A percentile compares a stretch with the other conserved stretches of the same genome.
These are phyloP conservation scores for Oryza meyeriana DNA, from an alignment of 176 grass and related monocot genomes.

Conservation along the genomic window DNA sequence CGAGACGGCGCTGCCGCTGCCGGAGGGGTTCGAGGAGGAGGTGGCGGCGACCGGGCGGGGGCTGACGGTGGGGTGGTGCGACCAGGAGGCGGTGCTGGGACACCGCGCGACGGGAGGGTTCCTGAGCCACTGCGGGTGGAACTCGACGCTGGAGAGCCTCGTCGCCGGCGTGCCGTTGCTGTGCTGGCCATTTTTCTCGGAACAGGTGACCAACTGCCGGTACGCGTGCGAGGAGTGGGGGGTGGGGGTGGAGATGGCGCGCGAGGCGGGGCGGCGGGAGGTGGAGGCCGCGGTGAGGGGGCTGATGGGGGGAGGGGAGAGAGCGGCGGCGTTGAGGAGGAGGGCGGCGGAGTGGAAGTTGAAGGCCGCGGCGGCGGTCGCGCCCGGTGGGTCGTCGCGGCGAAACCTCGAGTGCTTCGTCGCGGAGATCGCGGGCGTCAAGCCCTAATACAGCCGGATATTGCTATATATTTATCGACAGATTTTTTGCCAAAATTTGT, in stretches of 20 bases:
- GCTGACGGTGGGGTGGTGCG: constrained; percentile 50
- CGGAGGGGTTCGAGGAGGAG: constrained; percentile 37
- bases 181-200: constrained; percentile 68
- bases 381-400: constrained; percentile 19
- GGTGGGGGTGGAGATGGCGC: constrained; percentile 53
- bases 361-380: constrained; percentile 24
- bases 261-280: constrained; percentile 26
- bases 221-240: constrained; percentile 59
- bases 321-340: constrained; percentile 38
- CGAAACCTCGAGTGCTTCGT: constrained; percentile 28
- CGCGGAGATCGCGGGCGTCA: background rate
- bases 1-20: constrained; percentile 19
- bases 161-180: constrained; percentile 54
- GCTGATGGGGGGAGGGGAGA: constrained; percentile 43
- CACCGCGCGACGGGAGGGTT: constrained; percentile 48
- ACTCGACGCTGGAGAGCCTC: constrained; percentile 64
- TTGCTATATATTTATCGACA: no score
- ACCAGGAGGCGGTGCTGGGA: constrained; percentile 56
- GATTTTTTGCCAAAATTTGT: no score
- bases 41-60: constrained; percentile 24
- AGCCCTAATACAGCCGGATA: background rate
- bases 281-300: constrained; percentile 54
- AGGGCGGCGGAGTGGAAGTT: constrained; percentile 46
- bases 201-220: constrained; percentile 56
- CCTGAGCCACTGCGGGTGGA: constrained; percentile 71